Conservation (phyloP, 2,329 filamentous ascomycete species). For the Passalora sequoiae region DNA sequence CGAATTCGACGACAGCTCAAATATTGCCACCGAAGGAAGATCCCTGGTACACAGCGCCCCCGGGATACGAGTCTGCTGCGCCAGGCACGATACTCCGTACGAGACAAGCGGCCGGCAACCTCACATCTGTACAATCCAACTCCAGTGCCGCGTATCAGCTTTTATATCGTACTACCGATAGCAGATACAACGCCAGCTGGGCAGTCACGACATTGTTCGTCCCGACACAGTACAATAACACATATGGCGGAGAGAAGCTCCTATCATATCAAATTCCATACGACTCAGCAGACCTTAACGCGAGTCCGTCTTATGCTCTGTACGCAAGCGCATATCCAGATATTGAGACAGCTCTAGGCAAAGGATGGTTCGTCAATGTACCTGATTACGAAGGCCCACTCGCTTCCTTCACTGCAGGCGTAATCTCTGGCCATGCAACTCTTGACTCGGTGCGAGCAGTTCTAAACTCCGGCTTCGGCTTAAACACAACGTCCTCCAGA, state of each 20-base stretch:
- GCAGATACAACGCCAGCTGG: conserved; percentile 22
- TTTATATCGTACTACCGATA: conserved; percentile 29
- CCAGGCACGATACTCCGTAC: conserved; percentile 35
- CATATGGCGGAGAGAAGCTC: conserved; percentile 20
- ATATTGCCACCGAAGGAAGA: conserved; percentile 34
- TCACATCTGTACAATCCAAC: conserved; percentile 25
- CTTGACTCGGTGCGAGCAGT: conserved; percentile 43
- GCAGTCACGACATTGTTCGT: conserved; percentile 30
- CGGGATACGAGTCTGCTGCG: conserved; percentile 22
- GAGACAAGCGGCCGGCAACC: conserved; percentile 29
- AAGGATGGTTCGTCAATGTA: conserved; percentile 46
- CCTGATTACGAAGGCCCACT: conserved; percentile 45
- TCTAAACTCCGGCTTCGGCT: conserved; percentile 26
- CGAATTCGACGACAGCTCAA: conserved; percentile 10
- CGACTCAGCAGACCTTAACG: conserved; percentile 39
- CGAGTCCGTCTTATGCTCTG: conserved; percentile 38
- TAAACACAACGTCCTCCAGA: conserved; percentile 14
- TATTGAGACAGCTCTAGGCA: conserved; percentile 36
- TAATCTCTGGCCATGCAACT: conserved; percentile 41
- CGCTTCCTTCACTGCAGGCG: conserved; percentile 41
- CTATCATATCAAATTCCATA: conserved; percentile 31
- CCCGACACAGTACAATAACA: conserved; percentile 11
- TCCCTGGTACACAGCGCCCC: conserved; percentile 35
- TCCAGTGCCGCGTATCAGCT: conserved; percentile 30
- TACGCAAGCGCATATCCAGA: conserved; percentile 20